Percentiles rank a stretch among this genome's conserved stretches.
Conservation (phyloP, 306 rosid species). For the Lathyrus aphaca region DNA sequence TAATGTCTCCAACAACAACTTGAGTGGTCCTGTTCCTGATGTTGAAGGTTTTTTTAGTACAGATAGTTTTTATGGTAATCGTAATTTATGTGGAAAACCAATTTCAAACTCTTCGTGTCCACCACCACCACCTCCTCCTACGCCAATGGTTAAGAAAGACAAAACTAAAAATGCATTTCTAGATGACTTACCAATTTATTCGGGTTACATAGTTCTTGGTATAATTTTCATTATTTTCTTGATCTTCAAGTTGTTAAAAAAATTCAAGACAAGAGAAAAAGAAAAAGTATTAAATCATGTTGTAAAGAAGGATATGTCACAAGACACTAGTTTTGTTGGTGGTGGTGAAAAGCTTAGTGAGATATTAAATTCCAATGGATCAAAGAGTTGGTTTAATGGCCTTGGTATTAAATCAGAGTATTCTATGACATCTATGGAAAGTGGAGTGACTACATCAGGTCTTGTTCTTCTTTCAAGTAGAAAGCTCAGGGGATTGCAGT, state of each 20-base stretch:
- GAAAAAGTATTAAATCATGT: conserved; percentile 25
- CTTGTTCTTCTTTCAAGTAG: conserved; percentile 56
- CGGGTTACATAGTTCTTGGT: conserved; percentile 55
- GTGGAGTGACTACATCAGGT: conserved; percentile 44
- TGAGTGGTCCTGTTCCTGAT: conserved; percentile 56
- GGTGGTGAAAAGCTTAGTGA: conserved; percentile 40
- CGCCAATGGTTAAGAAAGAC: conserved; percentile 15
- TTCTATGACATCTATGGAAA: conserved; percentile 59
- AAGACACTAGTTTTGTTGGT: conserved; percentile 17
- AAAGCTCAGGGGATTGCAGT: conserved; percentile 40
- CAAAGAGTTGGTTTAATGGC: conserved; percentile 33
- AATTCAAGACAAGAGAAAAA: conserved; percentile 34
- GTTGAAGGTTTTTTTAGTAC: conserved; percentile 44
- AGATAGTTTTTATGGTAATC: conserved; percentile 62
- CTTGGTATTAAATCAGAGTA: conserved; percentile 47
- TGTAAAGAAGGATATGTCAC: conserved; percentile 35
- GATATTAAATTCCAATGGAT: conserved; percentile 42
- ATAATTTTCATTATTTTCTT: conserved; percentile 43
- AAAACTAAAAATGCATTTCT: conserved; percentile 8
- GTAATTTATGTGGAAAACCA: conserved; percentile 66
- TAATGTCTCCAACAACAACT: conserved; percentile 64
- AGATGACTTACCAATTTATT: conserved; percentile 40
- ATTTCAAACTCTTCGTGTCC: conserved; percentile 41
- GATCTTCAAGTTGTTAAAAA: conserved; percentile 22
- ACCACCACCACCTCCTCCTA: conserved; percentile 37